Evolutionary conservation across 2,329 filamentous ascomycete genomes (phyloP), one percentile per base, ranked within the genome.

Genomic region (Dissoconium aciculare): DNA sequence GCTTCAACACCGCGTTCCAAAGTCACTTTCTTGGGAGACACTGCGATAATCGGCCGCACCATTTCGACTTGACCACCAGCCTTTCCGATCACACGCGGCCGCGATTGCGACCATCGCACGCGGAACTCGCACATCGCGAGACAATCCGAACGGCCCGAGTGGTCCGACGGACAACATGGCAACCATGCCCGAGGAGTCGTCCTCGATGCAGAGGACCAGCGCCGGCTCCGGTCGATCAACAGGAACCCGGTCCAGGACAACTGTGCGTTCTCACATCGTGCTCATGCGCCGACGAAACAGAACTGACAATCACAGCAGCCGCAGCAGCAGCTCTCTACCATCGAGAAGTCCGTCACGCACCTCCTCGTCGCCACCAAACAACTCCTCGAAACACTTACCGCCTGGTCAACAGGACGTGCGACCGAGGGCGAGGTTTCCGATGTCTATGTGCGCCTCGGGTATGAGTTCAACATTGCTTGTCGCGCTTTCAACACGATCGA

Each of bases 381-480:
- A 58, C 74, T 98, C 2, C 76, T 98, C 39, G 89, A 98, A 62
- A 98, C 87, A 4, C 66, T 98, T 39, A 98, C 89, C 27, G 80
- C 92, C 66, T 98, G 89, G 89, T 98, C 89, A 36, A 81, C 87
- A 34, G 78, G 81, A 39, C 76, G 80, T 47, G 85, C 89, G 32
- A 85, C 83, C 40, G 89, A 98, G 58, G 80, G 78, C 38, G 82
- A 95, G 54, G 89, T 98, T 36, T 95, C 89, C 9, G 89, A 98
- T 55, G 89, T 98, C 46, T 98, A 98, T 53, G 89, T 98, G 37
- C 78, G 89, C 38, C 64, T 98, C 38, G 89, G 89, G 27, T 98
- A 98, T 59, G 89, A 98, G 58, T 98, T 98, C 67, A 98, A 98
- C 59, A 89, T 98, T 63, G 89, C 89, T 15, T 95, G 87, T 56